Evolutionary conservation across 2,329 filamentous ascomycete species (phyloP).

Genomic region (Stemphylium vesicarium): DNA sequence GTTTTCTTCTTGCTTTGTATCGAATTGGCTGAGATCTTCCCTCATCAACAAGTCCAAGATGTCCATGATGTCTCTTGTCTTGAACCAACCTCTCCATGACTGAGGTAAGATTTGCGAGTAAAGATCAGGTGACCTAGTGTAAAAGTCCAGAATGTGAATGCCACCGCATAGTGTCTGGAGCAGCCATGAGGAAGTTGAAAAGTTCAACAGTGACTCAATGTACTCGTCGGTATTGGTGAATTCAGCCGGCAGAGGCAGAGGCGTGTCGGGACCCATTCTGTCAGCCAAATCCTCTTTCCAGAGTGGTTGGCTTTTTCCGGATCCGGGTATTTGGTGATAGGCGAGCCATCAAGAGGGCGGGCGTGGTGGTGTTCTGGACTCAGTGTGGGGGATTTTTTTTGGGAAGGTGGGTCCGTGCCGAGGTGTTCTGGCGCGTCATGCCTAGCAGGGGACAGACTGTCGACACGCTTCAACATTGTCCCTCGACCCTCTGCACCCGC

Average conservation of each 20-base stretch:
- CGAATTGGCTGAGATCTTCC: conserved; percentile 66
- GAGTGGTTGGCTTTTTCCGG: background rate
- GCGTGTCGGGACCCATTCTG: conserved; percentile 55
- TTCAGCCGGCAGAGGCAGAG: conserved; percentile 72
- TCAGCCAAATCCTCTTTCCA: conserved; percentile 20
- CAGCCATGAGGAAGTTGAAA: conserved; percentile 74
- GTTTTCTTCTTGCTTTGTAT: conserved; percentile 8
- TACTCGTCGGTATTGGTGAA: conserved; percentile 79
- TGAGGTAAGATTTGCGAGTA: conserved; percentile 78
- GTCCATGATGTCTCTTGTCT: conserved; percentile 71
- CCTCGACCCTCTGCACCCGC: conserved; percentile 1
- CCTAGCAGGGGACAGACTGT: conserved; percentile 12
- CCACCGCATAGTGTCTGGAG: conserved; percentile 93
- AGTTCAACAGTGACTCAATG: conserved; percentile 76
- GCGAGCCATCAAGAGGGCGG: conserved; percentile 13
- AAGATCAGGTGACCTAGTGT: conserved; percentile 82
- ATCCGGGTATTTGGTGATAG: background rate
- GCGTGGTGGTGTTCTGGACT: conserved; percentile 16
- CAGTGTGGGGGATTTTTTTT: conserved; percentile 21
- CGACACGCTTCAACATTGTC: conserved; percentile 14
- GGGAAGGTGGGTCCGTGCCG: conserved; percentile 24
- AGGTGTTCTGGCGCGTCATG: conserved; percentile 17
- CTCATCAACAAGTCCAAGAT: conserved; percentile 82
- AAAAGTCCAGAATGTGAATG: conserved; percentile 97
- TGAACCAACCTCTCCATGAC: conserved; percentile 83